These are phyloP conservation scores for Phytophthora syringae DNA, from an alignment of 352 stramenopile genomes.

Conservation along the genomic window DNA sequence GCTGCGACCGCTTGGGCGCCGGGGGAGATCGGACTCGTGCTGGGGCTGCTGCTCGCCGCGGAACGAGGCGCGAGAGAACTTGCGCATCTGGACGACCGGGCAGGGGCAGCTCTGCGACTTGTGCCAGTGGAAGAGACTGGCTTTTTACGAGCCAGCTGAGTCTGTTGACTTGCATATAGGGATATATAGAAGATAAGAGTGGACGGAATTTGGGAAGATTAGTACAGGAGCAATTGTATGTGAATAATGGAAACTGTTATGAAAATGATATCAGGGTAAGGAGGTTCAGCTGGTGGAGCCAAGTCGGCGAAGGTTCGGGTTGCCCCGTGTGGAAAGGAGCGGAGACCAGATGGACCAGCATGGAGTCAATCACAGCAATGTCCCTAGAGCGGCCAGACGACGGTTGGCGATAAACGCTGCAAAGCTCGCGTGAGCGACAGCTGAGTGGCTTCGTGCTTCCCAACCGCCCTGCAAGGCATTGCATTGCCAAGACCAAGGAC, in stretches of 20 bases:
- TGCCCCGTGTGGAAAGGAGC: constrained; percentile 14
- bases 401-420: constrained; percentile 22
- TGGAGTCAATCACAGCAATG: constrained; percentile 2
- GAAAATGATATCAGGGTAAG: background rate
- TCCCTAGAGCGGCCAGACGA: constrained; percentile 9
- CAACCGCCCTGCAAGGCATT: background rate
- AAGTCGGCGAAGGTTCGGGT: constrained; percentile 2
- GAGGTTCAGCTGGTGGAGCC: constrained; percentile 5
- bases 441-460: constrained; percentile 23
- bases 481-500: background rate
- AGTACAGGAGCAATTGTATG: background rate
- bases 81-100: constrained; percentile 32
- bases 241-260: too few relatives aligned
- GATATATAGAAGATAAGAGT: background rate
- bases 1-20: constrained; percentile 13
- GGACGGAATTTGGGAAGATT: background rate
- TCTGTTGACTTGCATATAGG: constrained; percentile 3
- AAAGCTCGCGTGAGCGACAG: constrained; percentile 16
- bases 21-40: constrained; percentile 3
- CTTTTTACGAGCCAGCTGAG: constrained; percentile 29
- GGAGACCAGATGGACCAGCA: constrained; percentile 30
- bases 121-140: constrained; percentile 21
- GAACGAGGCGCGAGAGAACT: constrained; percentile 35
- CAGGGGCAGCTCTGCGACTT: background rate
- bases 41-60: constrained; percentile 16